Conservation (phyloP, 108 stramenopile species). For the Cyclotella baltica region DNA sequence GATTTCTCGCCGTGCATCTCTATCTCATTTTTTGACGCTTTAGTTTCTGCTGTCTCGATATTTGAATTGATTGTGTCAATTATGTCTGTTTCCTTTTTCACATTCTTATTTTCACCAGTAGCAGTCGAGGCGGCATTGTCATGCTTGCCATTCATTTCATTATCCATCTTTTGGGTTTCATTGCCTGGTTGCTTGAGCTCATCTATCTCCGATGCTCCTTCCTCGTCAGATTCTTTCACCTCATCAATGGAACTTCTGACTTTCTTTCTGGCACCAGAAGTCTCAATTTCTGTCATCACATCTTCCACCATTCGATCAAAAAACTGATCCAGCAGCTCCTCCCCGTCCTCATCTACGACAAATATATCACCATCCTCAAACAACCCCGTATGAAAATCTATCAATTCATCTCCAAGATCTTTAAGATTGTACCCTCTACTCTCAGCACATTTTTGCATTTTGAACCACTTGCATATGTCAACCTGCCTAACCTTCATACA, state of each 20-base stretch:
- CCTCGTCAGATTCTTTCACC: not conserved
- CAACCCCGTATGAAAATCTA: slow-evolving; percentile 18
- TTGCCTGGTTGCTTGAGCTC: too few relatives aligned
- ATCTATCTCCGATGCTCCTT: too few relatives aligned
- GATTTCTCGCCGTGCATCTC: too few relatives aligned
- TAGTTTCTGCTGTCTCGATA: too few relatives aligned
- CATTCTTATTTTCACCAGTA: too few relatives aligned
- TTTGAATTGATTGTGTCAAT: too few relatives aligned
- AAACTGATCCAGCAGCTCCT: slow-evolving; percentile 18
- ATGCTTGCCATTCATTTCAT: too few relatives aligned
- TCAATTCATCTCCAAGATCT: slow-evolving; percentile 9
- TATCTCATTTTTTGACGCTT: too few relatives aligned
- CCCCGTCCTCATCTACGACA: slow-evolving; percentile 1
- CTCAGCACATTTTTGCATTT: slow-evolving; percentile 22
- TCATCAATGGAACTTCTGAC: not conserved
- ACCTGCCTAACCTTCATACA: slow-evolving; percentile 18
- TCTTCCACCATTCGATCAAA: slow-evolving; percentile 18
- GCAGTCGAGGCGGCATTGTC: too few relatives aligned
- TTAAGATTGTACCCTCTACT: slow-evolving; percentile 31
- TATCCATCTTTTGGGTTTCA: too few relatives aligned
- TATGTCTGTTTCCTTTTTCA: too few relatives aligned
- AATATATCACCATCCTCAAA: slow-evolving; percentile 9
- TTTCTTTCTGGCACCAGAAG: not conserved
- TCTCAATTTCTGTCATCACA: not conserved
- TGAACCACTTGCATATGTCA: slow-evolving; percentile 36